Conservation (phyloP, 805 yeast species). For the Isabelozyma pseudorhagii region DNA sequence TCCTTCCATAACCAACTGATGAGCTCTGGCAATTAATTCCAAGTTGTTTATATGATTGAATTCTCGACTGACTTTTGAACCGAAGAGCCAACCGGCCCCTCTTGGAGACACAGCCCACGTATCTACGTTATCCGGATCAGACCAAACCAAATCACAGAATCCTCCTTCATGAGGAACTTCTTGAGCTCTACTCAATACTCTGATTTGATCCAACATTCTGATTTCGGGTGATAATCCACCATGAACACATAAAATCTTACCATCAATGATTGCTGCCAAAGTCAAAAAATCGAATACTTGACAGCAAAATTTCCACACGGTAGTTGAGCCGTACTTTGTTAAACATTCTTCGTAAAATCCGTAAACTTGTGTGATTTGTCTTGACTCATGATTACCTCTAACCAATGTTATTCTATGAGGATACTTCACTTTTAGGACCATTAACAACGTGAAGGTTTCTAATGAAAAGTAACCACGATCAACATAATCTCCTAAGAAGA, state of each 20-base stretch:
- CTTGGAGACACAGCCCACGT: slow-evolving; percentile 98
- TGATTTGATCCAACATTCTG: slow-evolving; percentile 87
- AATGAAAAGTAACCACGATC: slow-evolving; percentile 90
- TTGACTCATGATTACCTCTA: slow-evolving; percentile 92
- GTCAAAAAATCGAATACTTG: slow-evolving; percentile 92
- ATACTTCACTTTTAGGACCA: slow-evolving; percentile 88
- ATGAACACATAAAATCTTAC: slow-evolving; percentile 86
- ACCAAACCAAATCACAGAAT: slow-evolving; percentile 95
- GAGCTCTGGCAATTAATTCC: slow-evolving; percentile 87
- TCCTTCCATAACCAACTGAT: slow-evolving; percentile 96
- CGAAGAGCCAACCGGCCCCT: slow-evolving; percentile 98
- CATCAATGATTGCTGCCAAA: slow-evolving; percentile 87
- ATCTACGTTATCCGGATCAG: slow-evolving; percentile 96
- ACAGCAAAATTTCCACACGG: slow-evolving; percentile 90
- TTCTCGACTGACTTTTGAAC: slow-evolving; percentile 90
- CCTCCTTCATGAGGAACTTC: slow-evolving; percentile 98
- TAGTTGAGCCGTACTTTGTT: slow-evolving; percentile 88
- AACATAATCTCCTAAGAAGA: slow-evolving; percentile 67
- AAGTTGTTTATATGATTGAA: slow-evolving; percentile 89
- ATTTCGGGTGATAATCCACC: slow-evolving; percentile 96
- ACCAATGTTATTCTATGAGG: slow-evolving; percentile 88
- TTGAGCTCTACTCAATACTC: slow-evolving; percentile 86
- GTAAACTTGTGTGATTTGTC: slow-evolving; percentile 94
- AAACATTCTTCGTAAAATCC: slow-evolving; percentile 95
- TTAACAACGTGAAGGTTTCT: slow-evolving; percentile 84